Conservation (phyloP, 1,139 yeast genomes). For the Nakaseomyces bracarensis region DNA sequence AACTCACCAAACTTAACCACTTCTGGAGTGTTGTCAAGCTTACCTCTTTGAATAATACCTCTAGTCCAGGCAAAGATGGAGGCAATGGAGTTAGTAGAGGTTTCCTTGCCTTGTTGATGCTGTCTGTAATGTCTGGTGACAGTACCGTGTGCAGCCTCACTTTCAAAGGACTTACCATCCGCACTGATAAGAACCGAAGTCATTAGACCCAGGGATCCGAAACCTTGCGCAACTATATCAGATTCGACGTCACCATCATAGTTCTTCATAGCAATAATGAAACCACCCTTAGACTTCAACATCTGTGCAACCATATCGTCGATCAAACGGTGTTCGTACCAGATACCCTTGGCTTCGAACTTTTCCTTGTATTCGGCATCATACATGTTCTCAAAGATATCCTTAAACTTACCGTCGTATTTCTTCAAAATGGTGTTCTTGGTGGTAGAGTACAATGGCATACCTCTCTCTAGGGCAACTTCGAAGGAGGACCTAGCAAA, state of each 20-base stretch:
- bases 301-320: conserved; percentile 98
- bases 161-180: conserved; percentile 88
- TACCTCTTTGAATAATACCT: conserved; percentile 84
- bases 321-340: conserved; percentile 91
- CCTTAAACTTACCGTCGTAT: conserved; percentile 91
- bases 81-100: conserved; percentile 96
- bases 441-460: conserved; percentile 77
- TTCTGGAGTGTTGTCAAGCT: conserved; percentile 71
- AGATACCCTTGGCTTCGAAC: conserved; percentile 69
- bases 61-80: conserved; percentile 94
- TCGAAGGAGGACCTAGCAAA: conserved; percentile 89
- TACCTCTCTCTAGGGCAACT: conserved; percentile 66
- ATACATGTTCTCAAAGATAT: conserved; percentile 74
- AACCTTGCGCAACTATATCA: conserved; percentile 94
- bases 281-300: conserved; percentile 91
- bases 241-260: conserved; percentile 96
- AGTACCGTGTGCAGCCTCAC: conserved; percentile 96
- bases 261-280: conserved; percentile 87
- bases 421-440: conserved; percentile 87
- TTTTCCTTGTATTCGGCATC: conserved; percentile 56
- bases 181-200: conserved; percentile 89
- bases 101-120: conserved; percentile 89
- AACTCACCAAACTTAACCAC: conserved; percentile 68
- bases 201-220: conserved; percentile 92
- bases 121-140: conserved; percentile 93